These are phyloP conservation scores for Phialophora verrucosa DNA, from an alignment of 2,329 filamentous ascomycete genomes.

Conservation along the genomic window DNA sequence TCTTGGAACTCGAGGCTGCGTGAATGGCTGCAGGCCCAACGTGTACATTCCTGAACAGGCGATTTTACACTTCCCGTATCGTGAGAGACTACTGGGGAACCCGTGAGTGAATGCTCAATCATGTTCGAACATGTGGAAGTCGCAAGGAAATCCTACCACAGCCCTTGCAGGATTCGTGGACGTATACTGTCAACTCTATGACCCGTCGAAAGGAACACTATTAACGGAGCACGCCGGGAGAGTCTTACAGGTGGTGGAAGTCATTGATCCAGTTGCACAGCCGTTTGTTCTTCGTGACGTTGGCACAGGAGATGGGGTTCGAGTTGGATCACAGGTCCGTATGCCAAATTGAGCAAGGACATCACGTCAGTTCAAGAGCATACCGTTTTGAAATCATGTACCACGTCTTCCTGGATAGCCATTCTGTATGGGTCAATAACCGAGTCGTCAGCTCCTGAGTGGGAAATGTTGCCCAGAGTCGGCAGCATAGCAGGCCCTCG, in stretches of 20 bases:
- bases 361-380: neutral
- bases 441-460: neutral
- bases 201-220: neutral
- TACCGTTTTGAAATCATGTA: neutral
- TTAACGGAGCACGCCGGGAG: neutral
- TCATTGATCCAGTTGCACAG: neutral
- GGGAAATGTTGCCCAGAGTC: constrained; percentile 11
- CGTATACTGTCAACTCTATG: neutral
- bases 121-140: neutral
- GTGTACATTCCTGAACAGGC: constrained; percentile 1
- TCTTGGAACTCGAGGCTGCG: constrained; percentile 11
- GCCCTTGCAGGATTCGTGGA: neutral
- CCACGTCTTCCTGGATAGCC: neutral
- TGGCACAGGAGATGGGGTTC: neutral
- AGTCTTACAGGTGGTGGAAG: neutral
- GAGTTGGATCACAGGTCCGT: neutral
- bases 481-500: neutral
- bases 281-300: neutral
- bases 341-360: neutral
- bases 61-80: neutral
- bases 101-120: neutral
- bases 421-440: neutral
- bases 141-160: neutral
- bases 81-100: constrained; percentile 4
- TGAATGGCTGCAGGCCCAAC: neutral